Evolutionary conservation across 768 basidiomycete species (phyloP).

Genomic region (Piloderma croceum): DNA sequence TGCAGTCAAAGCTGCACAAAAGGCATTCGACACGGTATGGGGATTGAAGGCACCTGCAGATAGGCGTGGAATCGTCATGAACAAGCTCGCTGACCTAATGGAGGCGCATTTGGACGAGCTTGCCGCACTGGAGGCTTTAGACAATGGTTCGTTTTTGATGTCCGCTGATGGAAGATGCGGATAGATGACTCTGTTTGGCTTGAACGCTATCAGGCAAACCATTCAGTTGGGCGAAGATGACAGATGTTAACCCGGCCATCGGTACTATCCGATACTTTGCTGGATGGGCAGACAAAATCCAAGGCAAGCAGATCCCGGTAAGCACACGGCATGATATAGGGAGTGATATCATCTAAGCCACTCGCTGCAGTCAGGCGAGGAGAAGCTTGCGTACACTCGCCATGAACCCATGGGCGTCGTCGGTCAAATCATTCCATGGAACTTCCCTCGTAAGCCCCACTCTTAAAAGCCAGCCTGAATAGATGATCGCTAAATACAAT

Average conservation of each 20-base stretch:
- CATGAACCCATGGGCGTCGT: constrained; percentile 58
- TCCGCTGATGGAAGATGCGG: no score
- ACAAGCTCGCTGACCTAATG: constrained; percentile 48
- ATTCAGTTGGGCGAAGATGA: constrained; percentile 15
- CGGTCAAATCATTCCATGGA: constrained; percentile 64
- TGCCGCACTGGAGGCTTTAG: constrained; percentile 45
- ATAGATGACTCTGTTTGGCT: background rate
- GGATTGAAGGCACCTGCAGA: constrained; percentile 41
- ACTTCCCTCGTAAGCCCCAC: constrained; percentile 34
- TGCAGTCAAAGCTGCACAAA: constrained; percentile 57
- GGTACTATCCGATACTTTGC: constrained; percentile 47
- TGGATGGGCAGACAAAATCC: constrained; percentile 57
- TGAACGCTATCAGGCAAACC: constrained; percentile 33
- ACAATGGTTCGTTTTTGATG: constrained; percentile 41
- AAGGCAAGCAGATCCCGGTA: constrained; percentile 45
- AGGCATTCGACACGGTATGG: constrained; percentile 39
- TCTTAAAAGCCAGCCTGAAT: background rate
- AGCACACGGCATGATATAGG: background rate
- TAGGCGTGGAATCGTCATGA: constrained; percentile 35
- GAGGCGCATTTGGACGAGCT: constrained; percentile 42
- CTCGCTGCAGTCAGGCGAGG: background rate
- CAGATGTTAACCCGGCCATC: constrained; percentile 26
- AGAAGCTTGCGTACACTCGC: constrained; percentile 52
- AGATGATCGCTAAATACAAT: background rate
- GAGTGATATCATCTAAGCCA: background rate